These are phyloP conservation scores for Teratosphaeria destructans DNA, from an alignment of 2,329 filamentous ascomycete species.

Conservation along the genomic window DNA sequence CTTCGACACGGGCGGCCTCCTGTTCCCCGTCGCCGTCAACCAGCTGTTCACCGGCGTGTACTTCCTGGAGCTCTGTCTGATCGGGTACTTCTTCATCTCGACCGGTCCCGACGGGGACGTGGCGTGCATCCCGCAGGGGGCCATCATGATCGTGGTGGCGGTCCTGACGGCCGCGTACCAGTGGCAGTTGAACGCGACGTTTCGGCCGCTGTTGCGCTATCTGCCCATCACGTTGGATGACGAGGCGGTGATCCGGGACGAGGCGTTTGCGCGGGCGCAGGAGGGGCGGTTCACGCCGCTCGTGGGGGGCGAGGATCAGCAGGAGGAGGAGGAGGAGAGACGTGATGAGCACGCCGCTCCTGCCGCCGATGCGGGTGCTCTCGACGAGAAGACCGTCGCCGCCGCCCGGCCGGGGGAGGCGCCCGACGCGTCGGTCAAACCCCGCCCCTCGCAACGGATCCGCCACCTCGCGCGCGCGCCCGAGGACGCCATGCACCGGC, in stretches of 20 bases:
- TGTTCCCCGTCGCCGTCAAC: conserved; percentile 88
- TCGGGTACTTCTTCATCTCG: conserved; percentile 80
- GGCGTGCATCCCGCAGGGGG: conserved; percentile 64
- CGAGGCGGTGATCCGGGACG: conserved; percentile 81
- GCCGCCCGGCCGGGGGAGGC: not conserved
- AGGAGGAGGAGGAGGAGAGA: conserved; percentile 22
- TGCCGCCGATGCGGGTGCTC: too few relatives aligned
- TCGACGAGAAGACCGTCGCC: not conserved
- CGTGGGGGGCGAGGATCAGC: conserved; percentile 10
- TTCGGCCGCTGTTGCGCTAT: conserved; percentile 76
- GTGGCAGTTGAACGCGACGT: conserved; percentile 67
- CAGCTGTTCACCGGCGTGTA: conserved; percentile 93
- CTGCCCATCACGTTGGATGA: conserved; percentile 93
- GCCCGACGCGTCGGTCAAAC: not conserved
- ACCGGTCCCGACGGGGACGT: conserved; percentile 40
- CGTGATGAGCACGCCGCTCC: conserved; percentile 33
- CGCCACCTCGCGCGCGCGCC: not conserved
- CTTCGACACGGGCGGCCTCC: conserved; percentile 80
- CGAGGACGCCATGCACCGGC: not conserved
- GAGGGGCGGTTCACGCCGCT: conserved; percentile 22
- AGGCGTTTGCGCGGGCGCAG: conserved; percentile 70
- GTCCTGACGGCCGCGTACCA: conserved; percentile 69
- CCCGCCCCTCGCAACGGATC: not conserved
- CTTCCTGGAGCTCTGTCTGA: conserved; percentile 81
- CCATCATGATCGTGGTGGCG: conserved; percentile 70